Percentiles rank a stretch among this genome's conserved stretches.
phyloP scores from a whole-genome alignment of 208 protist genomes.

The Acanthamoeba culbertsoni region DNA sequence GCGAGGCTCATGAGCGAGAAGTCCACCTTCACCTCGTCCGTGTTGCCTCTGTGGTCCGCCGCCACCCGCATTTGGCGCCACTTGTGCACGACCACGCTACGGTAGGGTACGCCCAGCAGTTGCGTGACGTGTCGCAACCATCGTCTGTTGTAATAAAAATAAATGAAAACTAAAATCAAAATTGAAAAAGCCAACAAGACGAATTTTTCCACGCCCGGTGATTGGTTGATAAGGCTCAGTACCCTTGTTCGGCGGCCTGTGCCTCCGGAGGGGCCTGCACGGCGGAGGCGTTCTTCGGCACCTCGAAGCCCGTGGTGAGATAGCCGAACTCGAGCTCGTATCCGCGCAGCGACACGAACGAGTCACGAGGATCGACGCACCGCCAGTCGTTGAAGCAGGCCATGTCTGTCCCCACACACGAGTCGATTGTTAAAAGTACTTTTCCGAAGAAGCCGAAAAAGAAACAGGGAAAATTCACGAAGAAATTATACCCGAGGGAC shows the following conservation, averaged over 20 bases:
- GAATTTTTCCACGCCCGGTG: no score
- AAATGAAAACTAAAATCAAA: neutral
- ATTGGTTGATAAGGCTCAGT: neutral
- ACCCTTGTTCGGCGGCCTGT: neutral
- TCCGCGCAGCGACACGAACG: neutral
- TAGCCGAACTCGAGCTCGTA: neutral
- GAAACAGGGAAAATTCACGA: neutral
- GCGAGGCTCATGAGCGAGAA: conserved; percentile 7
- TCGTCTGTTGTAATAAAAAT: neutral
- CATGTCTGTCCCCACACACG: neutral
- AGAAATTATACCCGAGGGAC: neutral
- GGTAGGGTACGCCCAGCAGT: neutral
- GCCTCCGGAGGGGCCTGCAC: neutral
- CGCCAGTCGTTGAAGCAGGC: conserved; percentile 59
- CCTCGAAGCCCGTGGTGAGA: neutral
- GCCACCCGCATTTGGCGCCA: neutral
- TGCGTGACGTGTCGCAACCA: neutral
- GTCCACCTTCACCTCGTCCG: neutral
- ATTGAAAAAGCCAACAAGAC: no score
- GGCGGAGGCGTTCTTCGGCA: neutral
- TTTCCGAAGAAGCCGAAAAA: no score
- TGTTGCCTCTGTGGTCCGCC: neutral
- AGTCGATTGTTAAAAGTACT: no score
- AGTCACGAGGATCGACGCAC: neutral
- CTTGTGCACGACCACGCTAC: neutral